Evolutionary conservation across 495 filamentous ascomycete species (phyloP), one percentile per base, ranked within the genome.

Genomic region (Hypoxylon fragiforme): DNA sequence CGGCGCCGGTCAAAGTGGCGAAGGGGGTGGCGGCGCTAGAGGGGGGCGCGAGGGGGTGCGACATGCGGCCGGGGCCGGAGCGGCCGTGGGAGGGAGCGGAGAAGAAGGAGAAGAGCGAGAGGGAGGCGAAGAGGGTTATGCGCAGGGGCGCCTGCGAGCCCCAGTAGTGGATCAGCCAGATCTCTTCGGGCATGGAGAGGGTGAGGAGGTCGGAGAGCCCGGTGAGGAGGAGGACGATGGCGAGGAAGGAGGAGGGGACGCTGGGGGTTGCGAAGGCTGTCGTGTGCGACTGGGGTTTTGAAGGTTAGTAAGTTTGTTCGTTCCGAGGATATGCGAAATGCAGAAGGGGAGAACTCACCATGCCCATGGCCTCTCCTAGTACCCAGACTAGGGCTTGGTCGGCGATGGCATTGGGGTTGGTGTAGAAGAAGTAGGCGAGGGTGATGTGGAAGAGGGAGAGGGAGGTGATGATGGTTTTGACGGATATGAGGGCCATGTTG

Each of bases 381-480:
- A 96, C 81, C 62, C 83, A 92, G 43, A 95, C 89, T 7, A 95
- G 60, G 35, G 89, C 85, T 46, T 91, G 90, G 64, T 94, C 85
- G 35, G 85, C 82, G 54, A 96, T 79, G 50, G 77, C 71, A 30
- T 70, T 65, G 2, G 91, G 91, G 19, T 78, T 81, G 43, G 80
- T 85, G 65, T 91, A 79, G 73, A 95, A 86, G 79, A 91, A 90
- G 70, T 85, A 91, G 64, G 82, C 87, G 19, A 92, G 78, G 14
- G 88, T 87, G 53, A 94, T 70, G 70, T 92, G 86, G 76, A 92
- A 87, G 68, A 95, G 79, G 59, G 84, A 86, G 53, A 95, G 75
- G 28, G 81, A 83, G 58, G 88, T 86, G 54, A 96, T 81, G 60
- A 95, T 84, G 2, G 85, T 85, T 65, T 81, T 84, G 50, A 83